A percentile compares a stretch with the other conserved stretches of the same genome.
phyloP scores from a whole-genome alignment of 805 yeast species.

The Torulaspora franciscae region DNA sequence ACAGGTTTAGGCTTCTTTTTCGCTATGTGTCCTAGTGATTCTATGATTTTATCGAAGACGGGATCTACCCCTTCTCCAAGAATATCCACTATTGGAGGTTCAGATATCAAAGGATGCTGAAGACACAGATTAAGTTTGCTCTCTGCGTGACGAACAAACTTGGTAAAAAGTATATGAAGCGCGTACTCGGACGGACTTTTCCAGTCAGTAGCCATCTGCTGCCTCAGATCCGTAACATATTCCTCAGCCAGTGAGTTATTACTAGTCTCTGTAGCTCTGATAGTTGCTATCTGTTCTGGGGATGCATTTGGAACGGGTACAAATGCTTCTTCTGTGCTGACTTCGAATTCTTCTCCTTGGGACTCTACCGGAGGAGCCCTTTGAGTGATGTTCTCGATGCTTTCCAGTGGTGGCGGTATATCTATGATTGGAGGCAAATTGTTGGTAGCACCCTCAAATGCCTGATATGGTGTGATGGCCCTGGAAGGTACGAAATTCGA shows the following conservation, averaged over 20 bases:
- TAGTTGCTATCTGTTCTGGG: constrained; percentile 3
- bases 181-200: constrained; percentile 86
- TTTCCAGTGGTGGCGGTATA: constrained; percentile 14
- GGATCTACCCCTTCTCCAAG: constrained; percentile 84
- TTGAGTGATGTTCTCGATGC: constrained; percentile 3
- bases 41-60: constrained; percentile 77
- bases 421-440: constrained; percentile 11
- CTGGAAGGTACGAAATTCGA: not conserved
- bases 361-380: not conserved
- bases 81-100: constrained; percentile 73
- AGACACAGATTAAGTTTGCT: constrained; percentile 72
- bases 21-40: constrained; percentile 86
- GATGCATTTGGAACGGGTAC: constrained; percentile 1
- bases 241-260: constrained; percentile 24
- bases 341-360: not conserved
- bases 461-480: not conserved
- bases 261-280: constrained; percentile 14
- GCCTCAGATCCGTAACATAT: constrained; percentile 32
- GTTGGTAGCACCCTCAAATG: not conserved
- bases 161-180: constrained; percentile 87
- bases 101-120: constrained; percentile 54
- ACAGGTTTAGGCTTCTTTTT: constrained; percentile 89
- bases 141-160: constrained; percentile 92
- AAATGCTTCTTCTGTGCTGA: constrained; percentile 1
- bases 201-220: constrained; percentile 46